Evolutionary conservation across 2,329 filamentous ascomycete species (phyloP).

Genomic region (Penicillium sp.): DNA sequence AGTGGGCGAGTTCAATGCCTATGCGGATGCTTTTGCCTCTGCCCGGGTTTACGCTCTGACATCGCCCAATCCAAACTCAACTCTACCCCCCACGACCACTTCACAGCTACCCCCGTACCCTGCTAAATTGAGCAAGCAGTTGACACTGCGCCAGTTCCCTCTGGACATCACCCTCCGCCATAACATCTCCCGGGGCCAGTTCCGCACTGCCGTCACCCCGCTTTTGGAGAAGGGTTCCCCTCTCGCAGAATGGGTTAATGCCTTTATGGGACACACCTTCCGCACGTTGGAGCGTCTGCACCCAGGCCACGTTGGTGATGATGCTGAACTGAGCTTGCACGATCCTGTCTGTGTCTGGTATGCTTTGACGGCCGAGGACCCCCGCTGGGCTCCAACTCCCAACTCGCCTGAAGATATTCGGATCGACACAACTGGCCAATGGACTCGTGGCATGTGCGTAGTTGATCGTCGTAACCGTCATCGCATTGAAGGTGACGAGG

Average conservation of each 20-base stretch:
- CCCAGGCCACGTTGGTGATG: slow-evolving; percentile 54
- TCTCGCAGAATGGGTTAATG: slow-evolving; percentile 72
- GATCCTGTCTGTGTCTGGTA: slow-evolving; percentile 83
- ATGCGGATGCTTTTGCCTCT: slow-evolving; percentile 79
- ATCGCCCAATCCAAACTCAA: slow-evolving; percentile 72
- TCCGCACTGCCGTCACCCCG: slow-evolving; percentile 60
- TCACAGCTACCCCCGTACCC: slow-evolving; percentile 66
- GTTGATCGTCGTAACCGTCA: slow-evolving; percentile 69
- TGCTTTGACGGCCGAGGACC: slow-evolving; percentile 59
- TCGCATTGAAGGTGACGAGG: slow-evolving; percentile 52
- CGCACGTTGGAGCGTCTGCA: slow-evolving; percentile 68
- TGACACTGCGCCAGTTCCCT: slow-evolving; percentile 73
- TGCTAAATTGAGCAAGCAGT: slow-evolving; percentile 61
- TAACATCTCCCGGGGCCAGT: slow-evolving; percentile 64
- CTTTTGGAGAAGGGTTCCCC: slow-evolving; percentile 68
- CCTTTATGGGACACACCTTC: slow-evolving; percentile 74
- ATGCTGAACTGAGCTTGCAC: slow-evolving; percentile 68
- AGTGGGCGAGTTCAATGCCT: slow-evolving; percentile 92
- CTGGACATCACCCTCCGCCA: slow-evolving; percentile 78
- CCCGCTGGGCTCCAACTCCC: slow-evolving; percentile 49
- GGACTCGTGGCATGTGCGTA: slow-evolving; percentile 91
- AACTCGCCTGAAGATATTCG: slow-evolving; percentile 76
- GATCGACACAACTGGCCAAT: slow-evolving; percentile 88
- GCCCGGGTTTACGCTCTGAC: slow-evolving; percentile 79
- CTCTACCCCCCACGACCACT: slow-evolving; percentile 69